Evolutionary conservation across 1,139 yeast species (phyloP).

Genomic region (Pichia cactophila): DNA sequence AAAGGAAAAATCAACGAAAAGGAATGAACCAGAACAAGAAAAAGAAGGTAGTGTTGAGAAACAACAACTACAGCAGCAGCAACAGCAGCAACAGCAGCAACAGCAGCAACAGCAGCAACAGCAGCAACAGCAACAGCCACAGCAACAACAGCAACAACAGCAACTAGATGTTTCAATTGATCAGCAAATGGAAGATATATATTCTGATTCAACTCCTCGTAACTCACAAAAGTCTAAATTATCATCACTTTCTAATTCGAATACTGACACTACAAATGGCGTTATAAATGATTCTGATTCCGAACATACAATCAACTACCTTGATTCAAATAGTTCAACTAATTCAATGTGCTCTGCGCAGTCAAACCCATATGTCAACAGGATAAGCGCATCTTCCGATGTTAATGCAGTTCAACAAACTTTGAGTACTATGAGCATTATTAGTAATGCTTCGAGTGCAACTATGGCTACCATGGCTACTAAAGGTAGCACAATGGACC

Average conservation of each 20-base stretch:
- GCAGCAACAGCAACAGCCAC: background rate
- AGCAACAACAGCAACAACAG: background rate
- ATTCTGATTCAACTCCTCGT: background rate
- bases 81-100: too few relatives aligned
- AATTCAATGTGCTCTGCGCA: background rate
- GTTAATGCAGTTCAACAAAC: conserved; percentile 15
- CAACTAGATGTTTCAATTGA: background rate
- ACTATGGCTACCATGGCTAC: conserved; percentile 5
- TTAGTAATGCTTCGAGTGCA: conserved; percentile 2
- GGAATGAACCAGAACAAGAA: conserved; percentile 2
- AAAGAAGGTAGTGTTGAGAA: background rate
- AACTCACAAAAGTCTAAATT: background rate
- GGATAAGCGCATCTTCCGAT: background rate
- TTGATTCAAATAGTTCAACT: background rate
- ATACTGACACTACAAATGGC: background rate
- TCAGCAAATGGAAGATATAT: background rate
- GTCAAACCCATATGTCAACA: conserved; percentile 3
- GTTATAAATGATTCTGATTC: background rate
- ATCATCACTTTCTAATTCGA: background rate
- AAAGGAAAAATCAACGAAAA: background rate
- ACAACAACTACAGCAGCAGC: background rate
- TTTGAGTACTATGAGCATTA: conserved; percentile 15
- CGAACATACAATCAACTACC: background rate
- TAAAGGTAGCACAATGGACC: conserved; percentile 5
- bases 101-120: background rate